Percentiles rank a stretch among this genome's conserved stretches.
Conservation (phyloP, 176 grass and related monocot genomes). For the Juncus inflexus region DNA sequence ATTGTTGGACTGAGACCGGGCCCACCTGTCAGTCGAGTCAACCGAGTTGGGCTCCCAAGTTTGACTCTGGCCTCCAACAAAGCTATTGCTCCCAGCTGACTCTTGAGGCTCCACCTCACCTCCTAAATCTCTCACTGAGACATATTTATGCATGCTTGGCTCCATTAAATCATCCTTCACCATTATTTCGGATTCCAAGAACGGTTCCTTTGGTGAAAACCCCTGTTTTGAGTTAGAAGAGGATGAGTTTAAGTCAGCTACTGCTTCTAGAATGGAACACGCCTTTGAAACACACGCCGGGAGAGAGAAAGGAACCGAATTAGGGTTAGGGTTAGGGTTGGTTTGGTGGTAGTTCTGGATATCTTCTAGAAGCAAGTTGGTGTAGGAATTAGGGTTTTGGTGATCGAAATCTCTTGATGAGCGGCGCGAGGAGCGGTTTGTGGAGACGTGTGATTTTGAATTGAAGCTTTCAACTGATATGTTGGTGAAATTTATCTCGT, state of each 20-base stretch:
- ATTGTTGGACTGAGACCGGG: slow-evolving; percentile 40
- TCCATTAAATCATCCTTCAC: slow-evolving; percentile 71
- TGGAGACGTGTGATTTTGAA: slow-evolving; percentile 27
- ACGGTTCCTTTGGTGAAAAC: not conserved
- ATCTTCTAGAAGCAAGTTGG: slow-evolving; percentile 76
- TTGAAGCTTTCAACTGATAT: slow-evolving; percentile 40
- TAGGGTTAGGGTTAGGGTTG: slow-evolving; percentile 25
- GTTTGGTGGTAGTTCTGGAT: slow-evolving; percentile 88
- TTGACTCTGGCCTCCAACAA: slow-evolving; percentile 47
- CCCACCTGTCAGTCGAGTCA: slow-evolving; percentile 58
- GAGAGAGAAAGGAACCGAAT: slow-evolving; percentile 48
- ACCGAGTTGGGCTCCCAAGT: slow-evolving; percentile 72
- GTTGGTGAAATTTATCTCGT: slow-evolving; percentile 36
- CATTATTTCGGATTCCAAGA: slow-evolving; percentile 55
- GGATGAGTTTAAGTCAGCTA: slow-evolving; percentile 74
- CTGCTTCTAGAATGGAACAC: slow-evolving; percentile 94
- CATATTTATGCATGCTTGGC: slow-evolving; percentile 82
- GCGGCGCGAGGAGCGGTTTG: slow-evolving; percentile 48
- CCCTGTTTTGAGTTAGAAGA: slow-evolving; percentile 44
- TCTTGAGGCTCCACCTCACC: slow-evolving; percentile 64
- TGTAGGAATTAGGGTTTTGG: slow-evolving; percentile 48
- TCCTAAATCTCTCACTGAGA: slow-evolving; percentile 60
- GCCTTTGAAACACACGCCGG: slow-evolving; percentile 92
- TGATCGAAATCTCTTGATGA: slow-evolving; percentile 80
- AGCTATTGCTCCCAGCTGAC: slow-evolving; percentile 85